These are phyloP conservation scores for Rhinocladiella similis DNA, from an alignment of 2,329 filamentous ascomycete species.

Conservation along the genomic window DNA sequence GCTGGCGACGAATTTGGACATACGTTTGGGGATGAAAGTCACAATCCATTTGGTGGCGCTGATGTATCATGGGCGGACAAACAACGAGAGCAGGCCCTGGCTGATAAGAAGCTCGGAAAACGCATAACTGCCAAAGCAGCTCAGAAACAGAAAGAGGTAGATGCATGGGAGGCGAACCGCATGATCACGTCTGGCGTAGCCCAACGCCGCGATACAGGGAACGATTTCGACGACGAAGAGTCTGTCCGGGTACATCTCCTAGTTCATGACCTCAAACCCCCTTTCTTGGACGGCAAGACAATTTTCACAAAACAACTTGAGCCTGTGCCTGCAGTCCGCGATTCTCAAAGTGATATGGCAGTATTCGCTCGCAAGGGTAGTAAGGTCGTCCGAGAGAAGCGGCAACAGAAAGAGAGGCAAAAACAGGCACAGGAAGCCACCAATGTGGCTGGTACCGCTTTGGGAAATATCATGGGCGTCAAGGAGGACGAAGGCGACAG, in stretches of 20 bases:
- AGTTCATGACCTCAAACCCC: conserved; percentile 89
- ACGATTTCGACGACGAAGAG: conserved; percentile 90
- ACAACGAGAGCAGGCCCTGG: conserved; percentile 69
- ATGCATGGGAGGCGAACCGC: conserved; percentile 97
- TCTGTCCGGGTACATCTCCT: conserved; percentile 84
- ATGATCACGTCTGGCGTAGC: conserved; percentile 97
- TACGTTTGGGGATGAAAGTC: conserved; percentile 85
- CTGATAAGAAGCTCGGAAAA: conserved; percentile 76
- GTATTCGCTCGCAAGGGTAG: conserved; percentile 96
- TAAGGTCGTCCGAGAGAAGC: conserved; percentile 83
- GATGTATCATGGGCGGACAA: conserved; percentile 73
- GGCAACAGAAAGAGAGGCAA: conserved; percentile 89
- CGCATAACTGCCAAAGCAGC: conserved; percentile 71
- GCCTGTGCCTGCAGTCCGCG: conserved; percentile 86
- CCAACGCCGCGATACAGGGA: conserved; percentile 77
- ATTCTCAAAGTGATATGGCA: conserved; percentile 97
- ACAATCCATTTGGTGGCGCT: conserved; percentile 83
- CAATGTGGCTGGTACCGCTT: conserved; percentile 82
- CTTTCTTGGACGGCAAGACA: conserved; percentile 90
- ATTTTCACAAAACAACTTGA: conserved; percentile 98
- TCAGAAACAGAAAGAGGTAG: conserved; percentile 89
- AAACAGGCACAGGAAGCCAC: conserved; percentile 95
- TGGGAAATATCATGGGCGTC: conserved; percentile 94
- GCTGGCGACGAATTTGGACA: conserved; percentile 81
- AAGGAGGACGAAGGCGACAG: conserved; percentile 89